Percentiles rank a stretch among this genome's conserved stretches.
Conservation (phyloP, 2,329 filamentous ascomycete species). For the Septoria linicola region DNA sequence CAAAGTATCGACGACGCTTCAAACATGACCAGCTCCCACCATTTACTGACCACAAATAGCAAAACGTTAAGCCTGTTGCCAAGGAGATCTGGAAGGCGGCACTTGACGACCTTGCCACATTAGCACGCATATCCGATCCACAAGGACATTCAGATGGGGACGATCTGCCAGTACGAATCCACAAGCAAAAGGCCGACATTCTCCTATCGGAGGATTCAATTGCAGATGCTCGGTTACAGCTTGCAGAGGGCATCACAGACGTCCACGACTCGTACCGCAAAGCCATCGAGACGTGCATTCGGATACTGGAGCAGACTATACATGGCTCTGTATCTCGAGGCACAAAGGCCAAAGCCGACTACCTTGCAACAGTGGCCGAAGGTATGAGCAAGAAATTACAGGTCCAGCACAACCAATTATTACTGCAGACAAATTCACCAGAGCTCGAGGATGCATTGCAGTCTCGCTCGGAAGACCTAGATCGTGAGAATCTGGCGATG, state of each 20-base stretch:
- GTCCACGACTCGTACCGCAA: slow-evolving; percentile 41
- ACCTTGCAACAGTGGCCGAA: slow-evolving; percentile 43
- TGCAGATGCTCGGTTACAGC: slow-evolving; percentile 32
- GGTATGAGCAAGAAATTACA: slow-evolving; percentile 44
- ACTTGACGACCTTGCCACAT: slow-evolving; percentile 31
- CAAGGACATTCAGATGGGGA: slow-evolving; percentile 13
- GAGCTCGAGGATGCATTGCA: slow-evolving; percentile 35
- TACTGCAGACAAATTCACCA: slow-evolving; percentile 27
- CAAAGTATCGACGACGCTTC: slow-evolving; percentile 23
- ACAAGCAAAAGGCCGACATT: slow-evolving; percentile 20
- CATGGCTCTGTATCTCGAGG: slow-evolving; percentile 47
- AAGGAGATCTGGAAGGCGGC: slow-evolving; percentile 39
- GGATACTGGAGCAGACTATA: slow-evolving; percentile 48
- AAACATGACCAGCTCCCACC: neutral
- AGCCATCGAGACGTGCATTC: slow-evolving; percentile 42
- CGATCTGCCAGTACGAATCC: slow-evolving; percentile 21
- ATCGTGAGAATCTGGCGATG: slow-evolving; percentile 34
- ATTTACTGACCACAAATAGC: slow-evolving; percentile 17
- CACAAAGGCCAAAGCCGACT: slow-evolving; percentile 45
- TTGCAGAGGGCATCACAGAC: slow-evolving; percentile 38
- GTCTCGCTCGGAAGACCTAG: slow-evolving; percentile 36
- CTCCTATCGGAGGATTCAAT: slow-evolving; percentile 30
- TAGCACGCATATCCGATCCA: slow-evolving; percentile 36
- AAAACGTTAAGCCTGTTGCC: slow-evolving; percentile 40
- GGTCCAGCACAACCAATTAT: slow-evolving; percentile 32